phyloP scores from a whole-genome alignment of 495 filamentous ascomycete genomes.

The Neurospora africana region DNA sequence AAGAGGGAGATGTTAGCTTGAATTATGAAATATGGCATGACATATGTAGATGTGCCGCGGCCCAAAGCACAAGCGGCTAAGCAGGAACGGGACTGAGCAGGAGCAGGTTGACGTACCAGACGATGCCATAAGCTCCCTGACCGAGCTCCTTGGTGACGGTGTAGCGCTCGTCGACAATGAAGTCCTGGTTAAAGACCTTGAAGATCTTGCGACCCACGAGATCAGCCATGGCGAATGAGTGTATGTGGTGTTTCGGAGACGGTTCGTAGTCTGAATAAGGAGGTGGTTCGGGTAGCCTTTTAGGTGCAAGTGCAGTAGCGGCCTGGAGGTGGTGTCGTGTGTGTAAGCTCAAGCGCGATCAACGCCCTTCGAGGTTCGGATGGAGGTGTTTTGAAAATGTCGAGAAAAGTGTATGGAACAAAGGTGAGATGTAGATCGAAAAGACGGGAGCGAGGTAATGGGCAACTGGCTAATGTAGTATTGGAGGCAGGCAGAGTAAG shows the following conservation, averaged over 20 bases:
- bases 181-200: conserved; percentile 99
- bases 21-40: neutral
- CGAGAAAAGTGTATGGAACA: neutral
- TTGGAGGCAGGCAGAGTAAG: neutral
- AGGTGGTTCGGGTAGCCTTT: neutral
- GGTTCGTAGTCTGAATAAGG: neutral
- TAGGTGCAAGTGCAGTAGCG: neutral
- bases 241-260: neutral
- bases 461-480: neutral
- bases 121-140: conserved; percentile 96
- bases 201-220: conserved; percentile 86
- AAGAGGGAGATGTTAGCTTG: neutral
- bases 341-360: neutral
- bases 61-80: neutral
- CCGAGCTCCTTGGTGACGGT: conserved; percentile 97
- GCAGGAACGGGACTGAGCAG: neutral
- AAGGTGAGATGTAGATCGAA: neutral
- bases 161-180: conserved; percentile 95
- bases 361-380: neutral
- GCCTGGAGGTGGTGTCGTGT: neutral
- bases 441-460: neutral
- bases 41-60: neutral
- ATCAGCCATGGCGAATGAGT: conserved; percentile 50
- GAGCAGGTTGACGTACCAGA: conserved; percentile 58
- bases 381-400: neutral